Base-by-base conservation (phyloP, 2,329 filamentous ascomycete genomes). In the Anisogramma anomala region DNA sequence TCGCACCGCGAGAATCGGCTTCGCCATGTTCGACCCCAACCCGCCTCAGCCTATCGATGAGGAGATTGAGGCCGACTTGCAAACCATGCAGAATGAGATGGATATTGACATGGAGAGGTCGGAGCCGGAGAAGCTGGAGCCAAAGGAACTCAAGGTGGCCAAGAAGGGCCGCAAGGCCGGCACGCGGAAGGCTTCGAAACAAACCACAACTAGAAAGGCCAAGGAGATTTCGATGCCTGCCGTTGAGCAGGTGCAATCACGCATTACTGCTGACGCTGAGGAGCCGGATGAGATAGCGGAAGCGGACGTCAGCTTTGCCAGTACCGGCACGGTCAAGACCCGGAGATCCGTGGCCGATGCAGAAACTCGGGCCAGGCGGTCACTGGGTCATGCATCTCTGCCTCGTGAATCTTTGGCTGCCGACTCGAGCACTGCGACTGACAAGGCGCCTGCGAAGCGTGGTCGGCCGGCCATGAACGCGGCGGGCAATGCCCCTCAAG, bases 111-210 rank as follows among this genome's bases (percentile, higher is more conserved):
- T 55, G 17, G 47, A 52, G 14, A 49, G 56, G n/a, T 20, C 19
- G 8, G 17, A 33, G 13, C 22, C 15, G 13, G 11, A n/a, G 14
- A 14, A 30, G n/a, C 27, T n/a, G 13, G 27, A 30, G 18, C 45
- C 54, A 7, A 63, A 68, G 30, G 51, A 59, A n/a, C 49, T 71
- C 0, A 56, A 61, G 4, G 59, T 69, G 9, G 64, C 69, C 3
- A 76, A 76, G 56, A 76, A 72, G 53, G 69, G 67, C 19, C 68
- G 68, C 36, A 75, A 75, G 50, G 54, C 67, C 6, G 66, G 58
- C n/a, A 58, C 63, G 3, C 65, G 66, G 33, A 77, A 75, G 48
- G 63, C 50, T 0, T 71, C 72, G 0, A 74, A 73, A 53, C 68
- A 71, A 48, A 41, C 26, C 11, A 30, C 25, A 9, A 63, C 64